Evolutionary conservation across 2,329 filamentous ascomycete genomes (phyloP).

Genomic region (Ophiostoma ips): DNA sequence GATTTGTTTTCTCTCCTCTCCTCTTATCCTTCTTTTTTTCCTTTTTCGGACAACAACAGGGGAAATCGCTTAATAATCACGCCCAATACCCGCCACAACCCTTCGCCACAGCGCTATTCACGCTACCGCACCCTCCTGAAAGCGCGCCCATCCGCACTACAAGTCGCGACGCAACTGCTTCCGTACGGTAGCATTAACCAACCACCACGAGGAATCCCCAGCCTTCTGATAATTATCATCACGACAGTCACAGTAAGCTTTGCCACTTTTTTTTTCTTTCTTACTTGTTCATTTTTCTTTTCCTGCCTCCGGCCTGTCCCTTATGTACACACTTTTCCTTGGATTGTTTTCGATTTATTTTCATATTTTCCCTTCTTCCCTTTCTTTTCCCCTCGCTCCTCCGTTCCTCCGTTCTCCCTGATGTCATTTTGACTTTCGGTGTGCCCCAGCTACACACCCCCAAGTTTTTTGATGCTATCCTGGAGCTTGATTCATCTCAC

Average conservation of each 20-base stretch:
- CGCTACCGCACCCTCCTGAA: not conserved
- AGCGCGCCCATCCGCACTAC: not conserved
- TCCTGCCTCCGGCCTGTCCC: not conserved
- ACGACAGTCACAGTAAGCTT: not conserved
- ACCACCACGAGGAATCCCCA: slow-evolving; percentile 3
- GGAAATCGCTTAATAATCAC: slow-evolving; percentile 1
- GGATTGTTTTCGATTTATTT: slow-evolving; percentile 13
- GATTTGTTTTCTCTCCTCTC: slow-evolving; percentile 15
- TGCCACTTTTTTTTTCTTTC: not conserved
- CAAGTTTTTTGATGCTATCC: not conserved
- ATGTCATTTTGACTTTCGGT: not conserved
- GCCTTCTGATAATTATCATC: not conserved
- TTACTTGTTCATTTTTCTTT: no score
- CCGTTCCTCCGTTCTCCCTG: slow-evolving; percentile 12
- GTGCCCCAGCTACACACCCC: not conserved
- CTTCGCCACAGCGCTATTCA: not conserved
- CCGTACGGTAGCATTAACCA: not conserved
- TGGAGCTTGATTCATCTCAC: not conserved
- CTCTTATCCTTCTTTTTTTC: slow-evolving; percentile 17
- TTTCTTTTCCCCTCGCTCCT: slow-evolving; percentile 10
- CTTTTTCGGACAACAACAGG: not conserved
- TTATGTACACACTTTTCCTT: slow-evolving; percentile 1
- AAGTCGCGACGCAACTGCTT: not conserved
- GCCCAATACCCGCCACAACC: not conserved
- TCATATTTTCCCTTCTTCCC: not conserved